A percentile compares a stretch with the other conserved stretches of the same genome.
phyloP scores from a whole-genome alignment of 2,329 filamentous ascomycete species.

The Fusarium scirpi region DNA sequence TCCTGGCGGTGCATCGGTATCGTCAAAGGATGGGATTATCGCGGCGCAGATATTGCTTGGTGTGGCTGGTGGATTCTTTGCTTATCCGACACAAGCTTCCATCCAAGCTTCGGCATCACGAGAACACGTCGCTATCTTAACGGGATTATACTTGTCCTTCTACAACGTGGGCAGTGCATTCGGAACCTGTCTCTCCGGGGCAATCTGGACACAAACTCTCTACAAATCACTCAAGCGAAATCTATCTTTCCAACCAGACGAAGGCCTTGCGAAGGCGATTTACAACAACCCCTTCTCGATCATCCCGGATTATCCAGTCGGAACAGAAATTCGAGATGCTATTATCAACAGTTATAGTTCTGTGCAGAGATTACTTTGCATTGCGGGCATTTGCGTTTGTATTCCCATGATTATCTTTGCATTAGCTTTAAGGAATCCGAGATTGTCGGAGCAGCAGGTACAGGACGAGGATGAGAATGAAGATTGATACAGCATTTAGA shows the following conservation, averaged over 20 bases:
- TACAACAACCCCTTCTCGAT: constrained; percentile 55
- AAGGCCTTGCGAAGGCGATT: constrained; percentile 51
- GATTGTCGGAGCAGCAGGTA: constrained; percentile 54
- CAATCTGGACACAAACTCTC: constrained; percentile 58
- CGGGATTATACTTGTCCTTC: constrained; percentile 55
- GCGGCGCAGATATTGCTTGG: constrained; percentile 68
- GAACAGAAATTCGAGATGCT: constrained; percentile 57
- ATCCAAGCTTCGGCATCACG: constrained; percentile 55
- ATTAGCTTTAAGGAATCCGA: constrained; percentile 57
- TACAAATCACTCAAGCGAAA: constrained; percentile 50
- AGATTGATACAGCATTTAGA: not conserved
- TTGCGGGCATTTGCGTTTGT: constrained; percentile 60
- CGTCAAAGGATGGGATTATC: constrained; percentile 64
- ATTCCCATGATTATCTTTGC: constrained; percentile 62
- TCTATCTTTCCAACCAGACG: constrained; percentile 52
- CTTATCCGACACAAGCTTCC: constrained; percentile 56
- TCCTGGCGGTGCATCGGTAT: constrained; percentile 59
- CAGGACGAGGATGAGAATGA: constrained; percentile 38
- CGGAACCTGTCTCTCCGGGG: constrained; percentile 56
- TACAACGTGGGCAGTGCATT: constrained; percentile 58
- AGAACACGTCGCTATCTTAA: constrained; percentile 56
- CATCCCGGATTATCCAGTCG: constrained; percentile 54
- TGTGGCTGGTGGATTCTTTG: constrained; percentile 69
- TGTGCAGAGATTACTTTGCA: constrained; percentile 59
- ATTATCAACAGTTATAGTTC: constrained; percentile 60